Evolutionary conservation across 2,329 filamentous ascomycete species (phyloP).

Genomic region (Rutstroemia sp.): DNA sequence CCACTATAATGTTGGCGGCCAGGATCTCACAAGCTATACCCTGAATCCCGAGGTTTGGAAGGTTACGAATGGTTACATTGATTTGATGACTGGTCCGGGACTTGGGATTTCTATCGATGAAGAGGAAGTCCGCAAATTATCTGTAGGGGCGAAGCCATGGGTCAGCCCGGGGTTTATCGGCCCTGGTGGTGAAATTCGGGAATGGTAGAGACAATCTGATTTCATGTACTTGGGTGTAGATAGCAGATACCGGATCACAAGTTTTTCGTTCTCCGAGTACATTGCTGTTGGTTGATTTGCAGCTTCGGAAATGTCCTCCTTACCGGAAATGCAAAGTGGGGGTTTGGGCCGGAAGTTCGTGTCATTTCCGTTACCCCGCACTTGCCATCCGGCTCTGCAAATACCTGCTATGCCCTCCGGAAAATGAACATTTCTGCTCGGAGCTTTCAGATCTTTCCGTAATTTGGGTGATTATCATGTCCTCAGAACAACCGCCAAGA

Average conservation of each 20-base stretch:
- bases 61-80: conserved; percentile 58
- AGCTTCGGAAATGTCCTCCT: neutral
- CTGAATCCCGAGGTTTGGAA: conserved; percentile 58
- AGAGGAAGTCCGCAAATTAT: conserved; percentile 52
- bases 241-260: neutral
- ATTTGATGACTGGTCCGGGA: conserved; percentile 50
- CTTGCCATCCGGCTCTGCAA: no score
- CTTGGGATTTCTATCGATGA: conserved; percentile 68
- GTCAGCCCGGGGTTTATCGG: conserved; percentile 58
- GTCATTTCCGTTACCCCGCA: no score
- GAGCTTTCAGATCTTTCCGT: no score
- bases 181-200: conserved; percentile 56
- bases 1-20: conserved; percentile 64
- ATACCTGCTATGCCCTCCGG: no score
- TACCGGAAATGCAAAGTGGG: neutral
- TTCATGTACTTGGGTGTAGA: neutral
- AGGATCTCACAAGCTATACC: conserved; percentile 60
- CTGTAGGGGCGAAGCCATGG: conserved; percentile 56
- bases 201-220: conserved; percentile 46
- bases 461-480: no score
- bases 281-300: neutral
- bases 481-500: neutral
- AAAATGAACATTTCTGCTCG: no score
- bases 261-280: neutral
- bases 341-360: no score